Conservation (phyloP, 1,284 basidiomycete genomes). For the Trametes hirsuta region DNA sequence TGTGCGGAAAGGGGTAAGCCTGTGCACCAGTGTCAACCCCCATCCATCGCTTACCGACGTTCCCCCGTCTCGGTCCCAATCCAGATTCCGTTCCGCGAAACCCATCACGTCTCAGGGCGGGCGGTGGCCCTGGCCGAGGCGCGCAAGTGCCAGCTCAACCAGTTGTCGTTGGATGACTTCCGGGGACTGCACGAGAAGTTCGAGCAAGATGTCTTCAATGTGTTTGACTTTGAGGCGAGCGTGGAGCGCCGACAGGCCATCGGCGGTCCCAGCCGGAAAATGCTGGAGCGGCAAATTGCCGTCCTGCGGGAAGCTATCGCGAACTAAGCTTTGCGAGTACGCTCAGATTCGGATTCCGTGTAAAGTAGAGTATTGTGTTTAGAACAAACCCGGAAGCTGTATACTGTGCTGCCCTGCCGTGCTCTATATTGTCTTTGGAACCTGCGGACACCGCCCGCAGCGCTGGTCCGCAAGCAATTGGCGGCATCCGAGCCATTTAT, state of each 20-base stretch:
- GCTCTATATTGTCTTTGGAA: neutral
- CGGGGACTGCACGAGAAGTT: constrained; percentile 80
- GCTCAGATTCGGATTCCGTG: neutral
- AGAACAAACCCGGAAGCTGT: neutral
- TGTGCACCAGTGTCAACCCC: constrained; percentile 17
- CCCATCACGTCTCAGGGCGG: constrained; percentile 96
- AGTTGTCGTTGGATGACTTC: constrained; percentile 82
- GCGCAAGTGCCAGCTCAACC: constrained; percentile 78
- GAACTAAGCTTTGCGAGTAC: constrained; percentile 9
- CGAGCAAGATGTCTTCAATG: constrained; percentile 75
- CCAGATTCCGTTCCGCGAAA: constrained; percentile 94
- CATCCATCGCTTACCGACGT: constrained; percentile 4
- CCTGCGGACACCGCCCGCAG: constrained; percentile 8
- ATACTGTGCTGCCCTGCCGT: neutral
- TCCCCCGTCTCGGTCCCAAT: constrained; percentile 4
- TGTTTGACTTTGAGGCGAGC: constrained; percentile 93
- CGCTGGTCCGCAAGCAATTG: neutral
- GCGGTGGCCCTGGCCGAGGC: constrained; percentile 94
- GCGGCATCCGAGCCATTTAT: neutral
- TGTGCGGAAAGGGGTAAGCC: constrained; percentile 91
- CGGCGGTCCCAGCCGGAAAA: constrained; percentile 86
- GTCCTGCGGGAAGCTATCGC: constrained; percentile 60
- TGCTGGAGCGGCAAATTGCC: constrained; percentile 85
- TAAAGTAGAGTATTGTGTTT: neutral
- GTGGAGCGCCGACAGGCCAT: constrained; percentile 95